Evolutionary conservation across 2,329 filamentous ascomycete genomes (phyloP), one percentile per base, ranked within the genome.

Genomic region (Aspergillus arachidicola): DNA sequence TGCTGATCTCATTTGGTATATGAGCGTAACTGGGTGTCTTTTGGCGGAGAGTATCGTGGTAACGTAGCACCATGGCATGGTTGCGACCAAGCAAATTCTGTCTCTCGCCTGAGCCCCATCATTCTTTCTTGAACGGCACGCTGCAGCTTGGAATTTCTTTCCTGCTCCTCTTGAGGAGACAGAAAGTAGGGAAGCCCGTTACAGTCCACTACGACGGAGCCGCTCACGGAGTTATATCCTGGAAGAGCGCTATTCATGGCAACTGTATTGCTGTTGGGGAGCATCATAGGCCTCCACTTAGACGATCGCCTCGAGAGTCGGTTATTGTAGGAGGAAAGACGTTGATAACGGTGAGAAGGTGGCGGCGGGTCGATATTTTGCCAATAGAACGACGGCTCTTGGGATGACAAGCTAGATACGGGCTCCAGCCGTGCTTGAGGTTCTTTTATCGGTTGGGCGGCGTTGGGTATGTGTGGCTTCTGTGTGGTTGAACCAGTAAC

Each of bases 221-320:
- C 71, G 55, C 69, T 72, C 14, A 73, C 68, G 16, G 72, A 69
- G 65, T 71, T 71, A 51, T 73, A 73, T 11, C 59, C 57, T 3
- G 71, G 71, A 6, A 71, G 60, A 10, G 59, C 16, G 46, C 43
- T 57, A 43, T 48, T 36, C 19, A 45, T 45, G 32, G 30, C 28
- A 16, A 30, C 26, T 51, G 16, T 34, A 21, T 21, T 16, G 30
- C 28, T 48, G 60, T 28, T 57, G 23, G 55, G 43, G 12, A 58
- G 45, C 51, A 66, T 56, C 55, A 60, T 58, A 23, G 41, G 43
- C 36, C 46, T 26, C 28, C 46, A 32, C 32, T 48, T 51, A 2
- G 21, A 26, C 10, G 50, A 23, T 23, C 41, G 58, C 12, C 23
- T n/a, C 12, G 34, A 41, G 12, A 23, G 43, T 57, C 53, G 48